Conservation (phyloP, 495 filamentous ascomycete genomes). For the Aspergillus diversus region DNA sequence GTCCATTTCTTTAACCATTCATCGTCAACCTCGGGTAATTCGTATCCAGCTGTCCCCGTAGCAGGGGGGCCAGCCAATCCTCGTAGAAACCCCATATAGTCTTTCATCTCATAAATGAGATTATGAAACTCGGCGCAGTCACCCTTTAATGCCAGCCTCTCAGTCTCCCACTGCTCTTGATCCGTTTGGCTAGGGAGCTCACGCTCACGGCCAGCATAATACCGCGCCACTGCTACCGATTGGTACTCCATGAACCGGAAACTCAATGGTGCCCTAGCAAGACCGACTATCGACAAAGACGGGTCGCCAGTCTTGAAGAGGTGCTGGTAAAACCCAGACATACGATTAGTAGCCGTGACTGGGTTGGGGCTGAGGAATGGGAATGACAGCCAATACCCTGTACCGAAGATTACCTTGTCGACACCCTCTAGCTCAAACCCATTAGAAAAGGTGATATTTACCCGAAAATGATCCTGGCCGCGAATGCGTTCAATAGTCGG, state of each 20-base stretch:
- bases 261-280: constrained; percentile 51
- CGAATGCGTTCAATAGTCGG: constrained; percentile 25
- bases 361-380: constrained; percentile 37
- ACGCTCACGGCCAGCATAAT: constrained; percentile 44
- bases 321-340: constrained; percentile 35
- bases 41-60: constrained; percentile 38
- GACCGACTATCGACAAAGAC: constrained; percentile 32
- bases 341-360: constrained; percentile 26
- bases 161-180: constrained; percentile 51
- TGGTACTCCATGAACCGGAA: constrained; percentile 59
- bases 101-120: constrained; percentile 51
- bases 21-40: constrained; percentile 42
- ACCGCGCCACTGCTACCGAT: constrained; percentile 52
- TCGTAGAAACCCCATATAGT: constrained; percentile 51
- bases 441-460: constrained; percentile 40
- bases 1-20: constrained; percentile 38
- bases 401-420: constrained; percentile 57
- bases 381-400: constrained; percentile 52
- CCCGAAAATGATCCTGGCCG: constrained; percentile 1
- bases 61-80: constrained; percentile 45
- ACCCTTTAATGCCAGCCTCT: constrained; percentile 43
- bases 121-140: constrained; percentile 46
- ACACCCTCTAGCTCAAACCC: constrained; percentile 38
- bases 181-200: constrained; percentile 37
- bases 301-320: constrained; percentile 36